Evolutionary conservation across 306 rosid species (phyloP).

Genomic region (Cucumis hystrix): DNA sequence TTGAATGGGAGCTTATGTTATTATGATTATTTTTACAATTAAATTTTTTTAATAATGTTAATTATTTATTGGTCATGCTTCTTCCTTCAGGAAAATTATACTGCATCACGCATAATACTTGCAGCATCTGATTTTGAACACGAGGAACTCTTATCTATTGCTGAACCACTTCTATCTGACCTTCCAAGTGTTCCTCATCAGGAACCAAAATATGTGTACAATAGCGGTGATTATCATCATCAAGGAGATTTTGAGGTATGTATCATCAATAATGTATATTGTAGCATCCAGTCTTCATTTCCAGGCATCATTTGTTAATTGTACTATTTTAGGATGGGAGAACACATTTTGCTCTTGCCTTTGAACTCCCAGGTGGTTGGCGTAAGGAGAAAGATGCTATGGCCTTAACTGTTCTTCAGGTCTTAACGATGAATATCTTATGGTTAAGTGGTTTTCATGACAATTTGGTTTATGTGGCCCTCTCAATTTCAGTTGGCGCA

Average conservation of each 20-base stretch:
- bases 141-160: conserved; percentile 60
- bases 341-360: conserved; percentile 90
- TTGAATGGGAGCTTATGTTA: conserved; percentile 1
- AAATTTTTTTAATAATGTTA: not conserved
- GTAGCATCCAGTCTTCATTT: not conserved
- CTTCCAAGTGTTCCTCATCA: conserved; percentile 45
- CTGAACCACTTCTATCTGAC: conserved; percentile 84
- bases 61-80: conserved; percentile 7
- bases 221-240: conserved; percentile 83
- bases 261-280: conserved; percentile 7
- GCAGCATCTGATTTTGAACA: conserved; percentile 95
- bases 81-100: conserved; percentile 63
- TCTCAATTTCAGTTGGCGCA: conserved; percentile 7
- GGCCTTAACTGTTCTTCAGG: conserved; percentile 84
- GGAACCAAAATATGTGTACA: conserved; percentile 63
- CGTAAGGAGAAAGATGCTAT: conserved; percentile 75
- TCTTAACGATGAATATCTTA: conserved; percentile 12
- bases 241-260: conserved; percentile 76
- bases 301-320: not conserved
- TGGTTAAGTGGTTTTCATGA: not conserved
- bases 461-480: not conserved
- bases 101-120: conserved; percentile 69
- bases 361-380: conserved; percentile 97
- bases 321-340: conserved; percentile 27
- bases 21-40: not conserved